A percentile compares a stretch with the other conserved stretches of the same genome.
Evolutionary conservation across 164 flowering plant genomes (phyloP).

Genomic region (Nymphaea thermarum): DNA sequence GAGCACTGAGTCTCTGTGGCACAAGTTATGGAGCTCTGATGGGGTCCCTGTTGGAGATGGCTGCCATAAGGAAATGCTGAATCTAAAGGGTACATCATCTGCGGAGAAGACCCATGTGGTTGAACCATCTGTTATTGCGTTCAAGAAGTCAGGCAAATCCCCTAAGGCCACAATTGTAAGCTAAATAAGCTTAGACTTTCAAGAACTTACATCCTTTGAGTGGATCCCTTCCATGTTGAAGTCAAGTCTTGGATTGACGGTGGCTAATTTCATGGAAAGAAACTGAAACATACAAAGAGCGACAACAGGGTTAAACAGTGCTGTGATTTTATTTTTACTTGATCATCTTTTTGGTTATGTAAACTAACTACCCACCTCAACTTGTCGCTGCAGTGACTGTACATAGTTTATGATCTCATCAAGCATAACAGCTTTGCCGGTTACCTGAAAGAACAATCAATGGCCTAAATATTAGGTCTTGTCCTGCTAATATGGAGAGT

Average conservation of each 20-base stretch:
- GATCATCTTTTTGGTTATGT: not conserved
- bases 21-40: conserved; percentile 18
- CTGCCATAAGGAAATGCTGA: conserved; percentile 33
- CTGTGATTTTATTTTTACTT: not conserved
- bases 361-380: conserved; percentile 46
- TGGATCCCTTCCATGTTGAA: conserved; percentile 43
- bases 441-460: conserved; percentile 34
- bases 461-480: no score
- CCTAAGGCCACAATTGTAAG: conserved; percentile 3
- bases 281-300: conserved; percentile 31
- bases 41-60: conserved; percentile 28
- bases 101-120: conserved; percentile 33
- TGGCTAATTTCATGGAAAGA: conserved; percentile 71
- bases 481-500: no score
- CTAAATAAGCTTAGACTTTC: not conserved
- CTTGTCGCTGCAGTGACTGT: conserved; percentile 89
- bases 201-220: conserved; percentile 53
- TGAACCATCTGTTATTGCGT: conserved; percentile 40
- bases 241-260: conserved; percentile 58
- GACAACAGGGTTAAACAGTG: not conserved
- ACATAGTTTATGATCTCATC: conserved; percentile 96
- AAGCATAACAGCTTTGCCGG: conserved; percentile 95
- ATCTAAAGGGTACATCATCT: conserved; percentile 26
- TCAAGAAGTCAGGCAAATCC: conserved; percentile 40
- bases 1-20: conserved; percentile 26